phyloP scores from a whole-genome alignment of 169 alveolate genomes.

The Eimeria necatrix region DNA sequence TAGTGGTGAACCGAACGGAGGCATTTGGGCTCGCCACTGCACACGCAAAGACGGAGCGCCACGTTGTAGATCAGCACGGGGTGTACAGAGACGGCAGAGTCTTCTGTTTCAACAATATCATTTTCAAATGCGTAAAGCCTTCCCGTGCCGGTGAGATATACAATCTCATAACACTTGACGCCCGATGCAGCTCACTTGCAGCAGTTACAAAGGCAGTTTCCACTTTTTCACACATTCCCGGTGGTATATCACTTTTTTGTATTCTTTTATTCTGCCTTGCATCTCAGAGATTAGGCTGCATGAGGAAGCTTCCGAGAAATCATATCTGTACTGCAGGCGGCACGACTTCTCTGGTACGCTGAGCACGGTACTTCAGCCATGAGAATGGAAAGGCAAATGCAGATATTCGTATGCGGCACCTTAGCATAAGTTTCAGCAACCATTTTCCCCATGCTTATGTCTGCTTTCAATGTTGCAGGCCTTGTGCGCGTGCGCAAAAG shows the following conservation, averaged over 20 bases:
- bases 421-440: too few relatives aligned
- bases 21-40: slow-evolving; percentile 71
- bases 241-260: not conserved
- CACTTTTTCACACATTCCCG: not conserved
- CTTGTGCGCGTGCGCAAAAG: slow-evolving; percentile 48
- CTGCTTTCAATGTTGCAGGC: slow-evolving; percentile 17
- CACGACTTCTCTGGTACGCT: slow-evolving; percentile 60
- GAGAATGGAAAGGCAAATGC: not conserved
- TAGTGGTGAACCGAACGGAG: slow-evolving; percentile 39
- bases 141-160: not conserved
- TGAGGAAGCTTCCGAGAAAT: slow-evolving; percentile 62
- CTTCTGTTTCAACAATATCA: slow-evolving; percentile 53
- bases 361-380: not conserved
- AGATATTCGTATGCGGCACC: too few relatives aligned
- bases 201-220: not conserved
- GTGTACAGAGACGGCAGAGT: slow-evolving; percentile 56
- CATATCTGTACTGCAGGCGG: slow-evolving; percentile 39
- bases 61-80: slow-evolving; percentile 55
- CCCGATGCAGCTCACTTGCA: not conserved
- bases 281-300: slow-evolving; percentile 66
- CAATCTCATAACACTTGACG: not conserved
- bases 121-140: slow-evolving; percentile 52
- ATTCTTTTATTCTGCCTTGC: not conserved
- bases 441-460: too few relatives aligned
- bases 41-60: slow-evolving; percentile 20